Evolutionary conservation across 2,329 filamentous ascomycete species (phyloP), one percentile per base, ranked within the genome.

Genomic region (Fusarium odoratissimum): DNA sequence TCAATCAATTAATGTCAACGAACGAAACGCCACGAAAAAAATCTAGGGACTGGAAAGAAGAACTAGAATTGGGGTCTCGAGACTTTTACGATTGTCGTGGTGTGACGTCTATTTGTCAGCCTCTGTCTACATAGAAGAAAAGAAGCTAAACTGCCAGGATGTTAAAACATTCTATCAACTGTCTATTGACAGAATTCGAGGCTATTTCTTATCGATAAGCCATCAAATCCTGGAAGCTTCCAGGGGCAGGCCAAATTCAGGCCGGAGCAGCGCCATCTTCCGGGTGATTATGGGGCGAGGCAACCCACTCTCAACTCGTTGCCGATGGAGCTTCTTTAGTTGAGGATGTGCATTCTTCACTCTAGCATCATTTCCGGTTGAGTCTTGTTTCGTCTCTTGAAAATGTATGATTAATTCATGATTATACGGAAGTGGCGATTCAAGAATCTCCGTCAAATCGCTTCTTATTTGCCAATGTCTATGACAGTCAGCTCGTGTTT

Each of bases 61-160:
- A 61, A 51, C 46, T 44, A 46, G 49, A 35, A 14, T 35, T 37
- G 38, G 64, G 41, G 44, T 40, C 33, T 63, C 60, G 49, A 45
- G 46, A 28, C 42, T 52, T 56, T 58, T 69, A 45, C 45, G n/a
- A 58, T 51, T 58, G 46, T 67, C 30, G 72, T 75, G 69, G 71
- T 69, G 65, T 72, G 72, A 76, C 17, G n/a, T 17, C 33, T 73
- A 75, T 76, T 76, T 76, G 74, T 76, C 74, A 76, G 69, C 74
- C 25, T 49, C 55, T 49, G 57, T 61, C 51, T 41, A 58, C 23
- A 25, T 25, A 25, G 63, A 55, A 33, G 48, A 63, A 44, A 55
- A 31, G 49, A 68, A 57, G 42, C 38, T 64, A 55, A 46, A 44
- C 12, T 28, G 45, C 48, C 28, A 31, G 56, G 45, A 33, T 60